These are phyloP conservation scores for Royoungia palumana DNA, from an alignment of 768 basidiomycete species.

Conservation along the genomic window DNA sequence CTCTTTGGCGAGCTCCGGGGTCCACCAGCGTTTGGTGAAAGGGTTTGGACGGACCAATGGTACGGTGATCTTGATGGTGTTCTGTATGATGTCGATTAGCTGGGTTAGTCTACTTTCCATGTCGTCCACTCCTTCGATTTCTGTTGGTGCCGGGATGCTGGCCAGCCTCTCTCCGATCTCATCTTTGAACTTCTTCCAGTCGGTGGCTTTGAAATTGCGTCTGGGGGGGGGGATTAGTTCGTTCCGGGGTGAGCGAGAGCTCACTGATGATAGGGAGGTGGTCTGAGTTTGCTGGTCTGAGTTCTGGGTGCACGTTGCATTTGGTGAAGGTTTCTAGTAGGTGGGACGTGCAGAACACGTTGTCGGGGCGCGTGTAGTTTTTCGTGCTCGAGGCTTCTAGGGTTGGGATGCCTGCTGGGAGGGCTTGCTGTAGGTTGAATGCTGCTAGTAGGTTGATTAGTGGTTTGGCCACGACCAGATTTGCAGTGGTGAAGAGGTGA, in stretches of 20 bases:
- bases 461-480: not conserved
- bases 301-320: not conserved
- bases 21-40: too few species aligned
- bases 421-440: not conserved
- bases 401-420: not conserved
- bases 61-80: too few species aligned
- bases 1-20: too few species aligned
- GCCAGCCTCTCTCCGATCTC: too few species aligned
- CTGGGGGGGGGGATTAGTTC: conserved; percentile 14
- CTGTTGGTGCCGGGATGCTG: too few species aligned
- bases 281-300: not conserved
- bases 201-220: conserved; percentile 31
- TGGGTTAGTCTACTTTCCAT: too few species aligned
- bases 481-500: not conserved
- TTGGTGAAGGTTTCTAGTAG: not conserved
- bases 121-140: too few species aligned
- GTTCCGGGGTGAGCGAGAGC: too few species aligned
- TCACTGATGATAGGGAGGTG: not conserved
- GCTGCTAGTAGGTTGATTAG: not conserved
- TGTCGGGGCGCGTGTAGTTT: not conserved
- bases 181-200: too few species aligned
- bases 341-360: not conserved
- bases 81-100: too few species aligned
- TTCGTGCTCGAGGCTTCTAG: not conserved
- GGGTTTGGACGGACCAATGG: too few species aligned